Base-by-base conservation (phyloP, 2,329 filamentous ascomycete species). In the Scedosporium aurantiacum region DNA sequence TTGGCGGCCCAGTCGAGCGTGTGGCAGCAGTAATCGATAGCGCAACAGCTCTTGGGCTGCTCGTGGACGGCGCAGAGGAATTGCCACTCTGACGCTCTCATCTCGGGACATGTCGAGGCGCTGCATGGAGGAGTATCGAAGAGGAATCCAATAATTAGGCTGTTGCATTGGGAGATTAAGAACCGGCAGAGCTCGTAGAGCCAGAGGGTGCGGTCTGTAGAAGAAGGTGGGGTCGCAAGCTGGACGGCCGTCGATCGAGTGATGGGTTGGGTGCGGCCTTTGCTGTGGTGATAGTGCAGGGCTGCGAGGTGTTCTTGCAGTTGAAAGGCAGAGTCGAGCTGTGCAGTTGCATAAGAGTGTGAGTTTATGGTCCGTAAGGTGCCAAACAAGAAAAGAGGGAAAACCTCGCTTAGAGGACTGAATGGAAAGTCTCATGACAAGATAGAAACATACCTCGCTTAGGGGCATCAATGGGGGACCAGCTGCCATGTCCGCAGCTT, bases 61-160 rank as follows among this genome's bases (percentile, higher is more conserved):
- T 97, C 93, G 72, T 99, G 94, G 2, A 97, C 94, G 58, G 94
- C 94, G 76, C 94, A 99, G 57, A 99, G 84, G 70, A 97, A 99
- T 76, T 99, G 94, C 94, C 94, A 99, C 78, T 99, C 93, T 32
- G 90, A 94, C 2, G 94, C 94, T 70, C 94, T 91, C 94, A 99
- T 99, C 76, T 99, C 94, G 37, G 92, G 91, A 70, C 94, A 99
- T 1, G 94, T 97, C 65, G 82, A 80, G 14, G 89, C 84, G 63
- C 91, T 96, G 76, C 94, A 99, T 2, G 93, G 88, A 5, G 93
- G 93, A 52, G 81, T 82, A 74, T 97, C 94, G 71, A 91, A 90
- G 68, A 99, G 91, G 69, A 99, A 93, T 65, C 90, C 91, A 63
- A 96, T 86, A 66, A 97, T 90, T 61, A 99, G 83, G 65, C 87